A percentile compares a stretch with the other conserved stretches of the same genome.
phyloP scores from a whole-genome alignment of 768 basidiomycete genomes.

The Dictyophora rubrovolvata region DNA sequence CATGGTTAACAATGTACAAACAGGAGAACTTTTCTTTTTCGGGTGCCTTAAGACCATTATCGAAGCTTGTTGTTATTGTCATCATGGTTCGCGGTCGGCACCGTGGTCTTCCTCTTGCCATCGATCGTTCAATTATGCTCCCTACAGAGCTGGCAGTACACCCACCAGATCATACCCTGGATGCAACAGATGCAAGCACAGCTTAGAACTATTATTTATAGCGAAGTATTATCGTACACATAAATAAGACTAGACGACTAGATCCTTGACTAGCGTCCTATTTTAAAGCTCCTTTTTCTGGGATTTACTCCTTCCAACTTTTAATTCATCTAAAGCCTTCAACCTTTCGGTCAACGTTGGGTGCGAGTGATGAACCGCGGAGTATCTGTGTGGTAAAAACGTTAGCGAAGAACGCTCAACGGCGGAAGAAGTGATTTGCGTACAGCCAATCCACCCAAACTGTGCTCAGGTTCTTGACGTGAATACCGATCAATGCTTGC shows the following conservation, averaged over 20 bases:
- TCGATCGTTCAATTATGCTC: slow-evolving; percentile 78
- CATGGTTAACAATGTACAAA: slow-evolving; percentile 8
- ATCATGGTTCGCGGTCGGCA: slow-evolving; percentile 96
- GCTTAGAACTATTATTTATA: neutral
- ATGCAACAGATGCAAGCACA: neutral
- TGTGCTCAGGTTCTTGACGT: slow-evolving; percentile 86
- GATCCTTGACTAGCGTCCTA: slow-evolving; percentile 14
- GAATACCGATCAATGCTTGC: slow-evolving; percentile 72
- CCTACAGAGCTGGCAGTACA: slow-evolving; percentile 43
- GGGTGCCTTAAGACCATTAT: slow-evolving; percentile 67
- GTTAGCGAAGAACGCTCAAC: neutral
- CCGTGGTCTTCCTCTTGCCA: slow-evolving; percentile 78
- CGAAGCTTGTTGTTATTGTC: slow-evolving; percentile 75
- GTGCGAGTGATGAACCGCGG: slow-evolving; percentile 92
- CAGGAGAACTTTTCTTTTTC: slow-evolving; percentile 77
- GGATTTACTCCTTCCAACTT: slow-evolving; percentile 16
- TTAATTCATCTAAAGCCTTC: slow-evolving; percentile 65
- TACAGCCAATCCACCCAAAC: slow-evolving; percentile 93
- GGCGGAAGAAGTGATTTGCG: slow-evolving; percentile 19
- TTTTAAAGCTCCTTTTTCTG: slow-evolving; percentile 22
- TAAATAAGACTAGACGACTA: neutral
- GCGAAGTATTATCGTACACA: neutral
- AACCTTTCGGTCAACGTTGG: slow-evolving; percentile 88
- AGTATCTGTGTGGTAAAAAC: slow-evolving; percentile 48
- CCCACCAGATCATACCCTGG: neutral